phyloP scores from a whole-genome alignment of 1,284 basidiomycete species.

The Moniliella sp. region DNA sequence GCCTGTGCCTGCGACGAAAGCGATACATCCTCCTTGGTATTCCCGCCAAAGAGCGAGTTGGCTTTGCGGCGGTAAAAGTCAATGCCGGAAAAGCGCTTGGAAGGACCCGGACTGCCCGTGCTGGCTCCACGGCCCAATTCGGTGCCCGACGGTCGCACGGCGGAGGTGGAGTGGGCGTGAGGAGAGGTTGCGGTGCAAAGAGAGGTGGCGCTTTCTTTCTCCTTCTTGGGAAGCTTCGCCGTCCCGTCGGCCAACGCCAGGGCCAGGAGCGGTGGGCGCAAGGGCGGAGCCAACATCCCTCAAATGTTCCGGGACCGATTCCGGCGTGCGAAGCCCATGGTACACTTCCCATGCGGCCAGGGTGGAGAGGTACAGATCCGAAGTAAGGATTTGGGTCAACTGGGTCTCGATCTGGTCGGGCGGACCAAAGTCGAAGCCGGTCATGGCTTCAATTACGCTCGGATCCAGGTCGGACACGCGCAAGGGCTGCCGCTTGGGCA shows the following conservation, averaged over 20 bases:
- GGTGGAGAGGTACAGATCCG: slow-evolving; percentile 54
- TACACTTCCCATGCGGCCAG: slow-evolving; percentile 51
- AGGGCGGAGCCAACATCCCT: too few species aligned
- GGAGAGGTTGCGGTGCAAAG: slow-evolving; percentile 6
- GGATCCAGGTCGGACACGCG: slow-evolving; percentile 65
- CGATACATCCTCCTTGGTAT: not conserved
- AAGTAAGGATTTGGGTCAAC: slow-evolving; percentile 52
- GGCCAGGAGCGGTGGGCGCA: too few species aligned
- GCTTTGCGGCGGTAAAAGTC: slow-evolving; percentile 76
- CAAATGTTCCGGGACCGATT: too few species aligned
- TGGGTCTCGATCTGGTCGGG: slow-evolving; percentile 61
- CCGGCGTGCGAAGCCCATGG: slow-evolving; percentile 40
- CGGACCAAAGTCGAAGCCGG: slow-evolving; percentile 83
- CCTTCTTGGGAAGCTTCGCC: slow-evolving; percentile 2
- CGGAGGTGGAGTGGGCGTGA: slow-evolving; percentile 11
- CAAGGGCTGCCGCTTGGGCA: slow-evolving; percentile 68
- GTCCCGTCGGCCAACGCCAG: slow-evolving; percentile 31
- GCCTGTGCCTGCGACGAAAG: slow-evolving; percentile 3
- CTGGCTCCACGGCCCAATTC: too few species aligned
- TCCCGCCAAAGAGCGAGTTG: slow-evolving; percentile 23
- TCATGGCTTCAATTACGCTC: slow-evolving; percentile 70
- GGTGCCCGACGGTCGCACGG: too few species aligned
- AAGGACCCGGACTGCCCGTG: too few species aligned
- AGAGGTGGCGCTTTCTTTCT: slow-evolving; percentile 6
- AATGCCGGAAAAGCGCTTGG: slow-evolving; percentile 60